Conservation (phyloP, 345 rosid species). For the Cochlearia excelsa region DNA sequence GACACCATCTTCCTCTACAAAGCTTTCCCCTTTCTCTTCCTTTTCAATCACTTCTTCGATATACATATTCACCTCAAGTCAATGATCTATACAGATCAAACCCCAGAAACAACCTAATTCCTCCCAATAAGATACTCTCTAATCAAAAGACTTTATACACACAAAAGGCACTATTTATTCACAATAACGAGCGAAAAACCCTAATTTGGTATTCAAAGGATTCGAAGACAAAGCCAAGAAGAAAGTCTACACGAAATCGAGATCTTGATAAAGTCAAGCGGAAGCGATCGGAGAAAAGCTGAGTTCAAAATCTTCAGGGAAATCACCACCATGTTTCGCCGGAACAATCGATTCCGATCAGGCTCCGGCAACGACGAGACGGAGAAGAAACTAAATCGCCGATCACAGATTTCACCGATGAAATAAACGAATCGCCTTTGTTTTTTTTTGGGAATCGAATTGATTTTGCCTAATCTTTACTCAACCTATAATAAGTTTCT, state of each 20-base stretch:
- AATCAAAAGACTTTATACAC: conserved; percentile 25
- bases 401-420: conserved; percentile 7
- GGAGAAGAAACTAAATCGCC: conserved; percentile 6
- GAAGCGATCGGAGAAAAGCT: conserved; percentile 20
- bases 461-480: conserved; percentile 39
- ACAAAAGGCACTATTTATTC: conserved; percentile 17
- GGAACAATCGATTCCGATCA: conserved; percentile 28
- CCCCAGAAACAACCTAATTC: conserved; percentile 20
- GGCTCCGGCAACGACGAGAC: conserved; percentile 28
- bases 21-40: conserved; percentile 31
- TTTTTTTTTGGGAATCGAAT: conserved; percentile 30
- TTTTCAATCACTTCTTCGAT: conserved; percentile 69
- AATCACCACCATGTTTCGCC: conserved; percentile 43
- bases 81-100: conserved; percentile 30
- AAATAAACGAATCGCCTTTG: conserved; percentile 5
- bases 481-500: conserved; percentile 33
- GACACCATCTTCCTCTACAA: conserved; percentile 34
- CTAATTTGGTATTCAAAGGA: conserved; percentile 31
- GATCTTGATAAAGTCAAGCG: conserved; percentile 17
- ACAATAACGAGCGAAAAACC: conserved; percentile 24
- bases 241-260: conserved; percentile 36
- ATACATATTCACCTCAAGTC: conserved; percentile 53
- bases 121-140: conserved; percentile 27
- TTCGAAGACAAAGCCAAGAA: conserved; percentile 33
- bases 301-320: conserved; percentile 26